Percentiles rank a stretch among this genome's conserved stretches.
Evolutionary conservation across 2,329 filamentous ascomycete species (phyloP).

Genomic region (Exophiala lecanii-corni): DNA sequence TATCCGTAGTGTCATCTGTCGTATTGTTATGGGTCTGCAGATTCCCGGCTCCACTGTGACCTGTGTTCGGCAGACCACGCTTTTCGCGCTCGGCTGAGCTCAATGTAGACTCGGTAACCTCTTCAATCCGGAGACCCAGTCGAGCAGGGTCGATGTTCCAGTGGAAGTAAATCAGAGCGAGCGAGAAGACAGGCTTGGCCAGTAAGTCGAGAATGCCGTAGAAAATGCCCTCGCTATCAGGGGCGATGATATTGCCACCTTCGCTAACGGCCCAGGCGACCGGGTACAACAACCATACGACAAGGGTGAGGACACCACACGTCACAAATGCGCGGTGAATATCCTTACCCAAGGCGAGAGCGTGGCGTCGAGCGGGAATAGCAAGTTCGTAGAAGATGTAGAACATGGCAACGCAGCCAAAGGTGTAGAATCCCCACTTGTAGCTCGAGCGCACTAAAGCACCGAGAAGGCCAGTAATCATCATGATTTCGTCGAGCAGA

Average conservation of each 20-base stretch:
- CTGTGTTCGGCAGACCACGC: not conserved
- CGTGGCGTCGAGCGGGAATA: slow-evolving; percentile 51
- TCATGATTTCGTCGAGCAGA: slow-evolving; percentile 61
- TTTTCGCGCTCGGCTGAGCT: slow-evolving; percentile 1
- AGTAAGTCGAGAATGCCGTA: slow-evolving; percentile 20
- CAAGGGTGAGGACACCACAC: slow-evolving; percentile 56
- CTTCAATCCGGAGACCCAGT: slow-evolving; percentile 7
- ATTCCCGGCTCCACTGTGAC: not conserved
- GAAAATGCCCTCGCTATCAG: slow-evolving; percentile 40
- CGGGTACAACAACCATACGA: slow-evolving; percentile 56
- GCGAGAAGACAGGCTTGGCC: slow-evolving; percentile 7
- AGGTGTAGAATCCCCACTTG: slow-evolving; percentile 56
- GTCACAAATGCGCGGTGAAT: slow-evolving; percentile 50
- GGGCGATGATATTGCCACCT: slow-evolving; percentile 61
- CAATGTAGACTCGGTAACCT: not conserved
- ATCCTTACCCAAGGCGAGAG: slow-evolving; percentile 49
- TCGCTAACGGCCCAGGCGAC: slow-evolving; percentile 60
- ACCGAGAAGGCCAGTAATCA: slow-evolving; percentile 61
- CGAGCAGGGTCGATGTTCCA: slow-evolving; percentile 18
- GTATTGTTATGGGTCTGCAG: too few relatives aligned
- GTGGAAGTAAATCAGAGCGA: slow-evolving; percentile 8
- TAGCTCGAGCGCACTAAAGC: slow-evolving; percentile 57
- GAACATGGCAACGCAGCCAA: slow-evolving; percentile 44
- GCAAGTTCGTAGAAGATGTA: slow-evolving; percentile 57
- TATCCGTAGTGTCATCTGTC: too few relatives aligned